Percentiles rank a stretch among this genome's conserved stretches.
phyloP scores from a whole-genome alignment of 2,329 filamentous ascomycete species.

The Scytalidium sp. region DNA sequence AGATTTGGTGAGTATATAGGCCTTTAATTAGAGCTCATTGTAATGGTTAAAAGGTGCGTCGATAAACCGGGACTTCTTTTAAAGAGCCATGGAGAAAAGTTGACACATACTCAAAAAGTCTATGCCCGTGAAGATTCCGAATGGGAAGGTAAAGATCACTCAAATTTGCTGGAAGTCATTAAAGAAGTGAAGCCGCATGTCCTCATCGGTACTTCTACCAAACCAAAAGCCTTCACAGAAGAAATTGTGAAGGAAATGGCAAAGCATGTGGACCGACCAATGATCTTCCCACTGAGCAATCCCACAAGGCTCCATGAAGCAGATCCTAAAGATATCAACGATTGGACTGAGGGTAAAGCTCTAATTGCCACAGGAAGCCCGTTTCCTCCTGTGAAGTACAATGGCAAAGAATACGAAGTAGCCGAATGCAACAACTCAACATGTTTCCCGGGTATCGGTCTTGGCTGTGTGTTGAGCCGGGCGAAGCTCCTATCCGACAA shows the following conservation, averaged over 20 bases:
- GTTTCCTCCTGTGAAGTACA: constrained; percentile 69
- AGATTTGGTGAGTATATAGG: constrained; percentile 63
- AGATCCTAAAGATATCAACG: constrained; percentile 68
- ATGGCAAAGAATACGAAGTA: constrained; percentile 44
- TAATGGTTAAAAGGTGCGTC: constrained; percentile 55
- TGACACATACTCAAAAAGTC: constrained; percentile 63
- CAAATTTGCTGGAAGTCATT: constrained; percentile 64
- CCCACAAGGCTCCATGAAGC: constrained; percentile 84
- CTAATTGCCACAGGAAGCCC: constrained; percentile 83
- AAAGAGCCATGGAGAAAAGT: constrained; percentile 53
- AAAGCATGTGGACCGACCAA: constrained; percentile 66
- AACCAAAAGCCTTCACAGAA: constrained; percentile 71
- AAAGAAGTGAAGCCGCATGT: constrained; percentile 74
- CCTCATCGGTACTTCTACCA: constrained; percentile 80
- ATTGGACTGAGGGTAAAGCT: constrained; percentile 75
- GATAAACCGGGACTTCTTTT: constrained; percentile 79
- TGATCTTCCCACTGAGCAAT: constrained; percentile 80
- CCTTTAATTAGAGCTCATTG: constrained; percentile 2
- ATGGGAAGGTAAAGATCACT: constrained; percentile 56
- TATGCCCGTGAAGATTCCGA: constrained; percentile 64
- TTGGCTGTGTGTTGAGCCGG: constrained; percentile 72
- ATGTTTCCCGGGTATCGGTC: constrained; percentile 81
- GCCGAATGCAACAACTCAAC: constrained; percentile 90
- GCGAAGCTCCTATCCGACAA: constrained; percentile 65
- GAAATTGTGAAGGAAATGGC: constrained; percentile 75